phyloP scores from a whole-genome alignment of 345 rosid species.

The Eucalyptus viminalis region DNA sequence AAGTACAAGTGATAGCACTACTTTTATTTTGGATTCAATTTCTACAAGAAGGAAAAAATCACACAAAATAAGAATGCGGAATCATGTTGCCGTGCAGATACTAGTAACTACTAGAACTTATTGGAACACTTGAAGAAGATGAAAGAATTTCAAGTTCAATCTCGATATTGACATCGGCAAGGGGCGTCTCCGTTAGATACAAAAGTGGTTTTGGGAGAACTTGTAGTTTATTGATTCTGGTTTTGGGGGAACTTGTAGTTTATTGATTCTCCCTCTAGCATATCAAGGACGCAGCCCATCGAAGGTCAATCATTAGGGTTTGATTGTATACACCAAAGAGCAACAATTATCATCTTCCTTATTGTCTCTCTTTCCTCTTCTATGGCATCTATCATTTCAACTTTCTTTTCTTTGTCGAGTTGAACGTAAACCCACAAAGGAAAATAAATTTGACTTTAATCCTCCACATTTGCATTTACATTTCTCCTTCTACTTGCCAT shows the following conservation, averaged over 20 bases:
- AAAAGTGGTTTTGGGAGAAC: neutral
- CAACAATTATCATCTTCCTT: neutral
- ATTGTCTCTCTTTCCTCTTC: neutral
- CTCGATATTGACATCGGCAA: neutral
- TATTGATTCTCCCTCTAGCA: neutral
- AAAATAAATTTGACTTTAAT: too few species aligned
- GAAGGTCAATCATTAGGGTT: accelerated
- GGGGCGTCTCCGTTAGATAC: accelerated
- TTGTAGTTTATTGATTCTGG: neutral
- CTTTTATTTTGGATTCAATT: neutral
- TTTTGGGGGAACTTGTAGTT: neutral
- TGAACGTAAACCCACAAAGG: accelerated
- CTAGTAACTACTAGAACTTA: neutral
- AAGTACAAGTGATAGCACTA: neutral
- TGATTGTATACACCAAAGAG: neutral
- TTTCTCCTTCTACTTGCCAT: too few species aligned
- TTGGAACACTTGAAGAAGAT: neutral
- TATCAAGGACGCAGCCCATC: accelerated
- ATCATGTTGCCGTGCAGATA: neutral
- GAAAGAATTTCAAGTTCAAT: neutral
- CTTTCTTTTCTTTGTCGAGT: accelerated
- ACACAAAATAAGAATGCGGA: neutral
- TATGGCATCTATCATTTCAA: too few species aligned
- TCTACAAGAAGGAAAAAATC: neutral
- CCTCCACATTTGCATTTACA: too few species aligned